Conservation (phyloP, 768 basidiomycete species). For the Lentinula aciculospora region DNA sequence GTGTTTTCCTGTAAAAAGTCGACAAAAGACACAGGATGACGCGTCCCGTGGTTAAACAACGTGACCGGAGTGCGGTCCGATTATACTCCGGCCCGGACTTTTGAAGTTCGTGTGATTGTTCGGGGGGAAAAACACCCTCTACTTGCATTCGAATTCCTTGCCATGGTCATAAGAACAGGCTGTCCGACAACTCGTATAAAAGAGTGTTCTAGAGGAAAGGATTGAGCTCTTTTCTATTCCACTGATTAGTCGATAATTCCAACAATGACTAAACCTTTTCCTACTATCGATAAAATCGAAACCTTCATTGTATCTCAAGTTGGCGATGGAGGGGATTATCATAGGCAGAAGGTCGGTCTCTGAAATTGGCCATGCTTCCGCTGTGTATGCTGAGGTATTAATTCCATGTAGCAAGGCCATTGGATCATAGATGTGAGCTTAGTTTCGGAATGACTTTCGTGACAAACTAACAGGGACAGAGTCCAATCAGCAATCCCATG, state of each 20-base stretch:
- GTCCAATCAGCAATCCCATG: conserved; percentile 15
- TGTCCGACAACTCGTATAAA: background rate
- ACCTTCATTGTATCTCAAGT: conserved; percentile 18
- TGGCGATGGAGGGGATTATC: conserved; percentile 18
- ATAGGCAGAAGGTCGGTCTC: conserved; percentile 9
- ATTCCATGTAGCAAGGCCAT: conserved; percentile 15
- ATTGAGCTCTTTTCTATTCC: too few relatives aligned
- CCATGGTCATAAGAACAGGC: background rate
- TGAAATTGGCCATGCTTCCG: background rate
- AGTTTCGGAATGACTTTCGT: background rate
- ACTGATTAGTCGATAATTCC: background rate
- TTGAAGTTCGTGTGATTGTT: background rate
- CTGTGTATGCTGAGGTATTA: background rate
- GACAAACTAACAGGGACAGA: background rate
- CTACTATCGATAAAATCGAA: conserved; percentile 18
- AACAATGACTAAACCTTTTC: conserved; percentile 13
- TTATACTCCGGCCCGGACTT: background rate
- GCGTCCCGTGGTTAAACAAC: background rate
- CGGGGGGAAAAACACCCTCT: background rate
- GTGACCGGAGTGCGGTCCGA: background rate
- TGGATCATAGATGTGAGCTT: conserved; percentile 20
- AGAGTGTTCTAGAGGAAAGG: too few relatives aligned
- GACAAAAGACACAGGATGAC: background rate
- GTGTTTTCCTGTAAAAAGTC: background rate
- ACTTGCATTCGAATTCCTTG: background rate